Conservation (phyloP, 2,329 filamentous ascomycete species). For the Beauveria sp. region DNA sequence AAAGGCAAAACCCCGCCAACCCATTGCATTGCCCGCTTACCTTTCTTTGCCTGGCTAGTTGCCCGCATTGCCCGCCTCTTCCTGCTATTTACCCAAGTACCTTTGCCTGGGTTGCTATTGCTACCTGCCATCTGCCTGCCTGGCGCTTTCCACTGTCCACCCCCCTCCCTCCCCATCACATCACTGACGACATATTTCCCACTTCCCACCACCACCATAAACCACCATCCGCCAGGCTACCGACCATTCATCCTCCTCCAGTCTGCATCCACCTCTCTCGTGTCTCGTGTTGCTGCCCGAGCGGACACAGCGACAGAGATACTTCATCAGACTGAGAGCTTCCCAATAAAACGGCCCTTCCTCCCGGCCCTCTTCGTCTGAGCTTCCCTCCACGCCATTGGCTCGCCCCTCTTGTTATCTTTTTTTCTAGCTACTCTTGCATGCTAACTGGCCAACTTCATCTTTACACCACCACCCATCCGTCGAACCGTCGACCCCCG, state of each 20-base stretch:
- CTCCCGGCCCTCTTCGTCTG: background rate
- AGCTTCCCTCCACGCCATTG: background rate
- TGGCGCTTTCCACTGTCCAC: background rate
- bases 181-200: slow-evolving; percentile 31
- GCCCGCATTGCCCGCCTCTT: background rate
- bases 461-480: background rate
- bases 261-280: slow-evolving; percentile 1
- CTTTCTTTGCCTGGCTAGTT: background rate
- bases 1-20: too few relatives aligned
- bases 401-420: slow-evolving; percentile 9
- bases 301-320: background rate
- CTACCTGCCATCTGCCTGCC: background rate
- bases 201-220: slow-evolving; percentile 17
- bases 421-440: background rate
- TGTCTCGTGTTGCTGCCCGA: slow-evolving; percentile 5
- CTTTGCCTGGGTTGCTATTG: background rate
- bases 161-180: slow-evolving; percentile 21
- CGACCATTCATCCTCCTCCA: background rate
- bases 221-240: background rate
- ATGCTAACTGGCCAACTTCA: background rate
- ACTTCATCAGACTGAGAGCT: background rate
- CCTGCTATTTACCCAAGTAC: background rate
- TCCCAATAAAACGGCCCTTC: background rate
- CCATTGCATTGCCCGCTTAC: too few relatives aligned
- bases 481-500: background rate